phyloP scores from a whole-genome alignment of 345 rosid species.

The Corymbia maculata region DNA sequence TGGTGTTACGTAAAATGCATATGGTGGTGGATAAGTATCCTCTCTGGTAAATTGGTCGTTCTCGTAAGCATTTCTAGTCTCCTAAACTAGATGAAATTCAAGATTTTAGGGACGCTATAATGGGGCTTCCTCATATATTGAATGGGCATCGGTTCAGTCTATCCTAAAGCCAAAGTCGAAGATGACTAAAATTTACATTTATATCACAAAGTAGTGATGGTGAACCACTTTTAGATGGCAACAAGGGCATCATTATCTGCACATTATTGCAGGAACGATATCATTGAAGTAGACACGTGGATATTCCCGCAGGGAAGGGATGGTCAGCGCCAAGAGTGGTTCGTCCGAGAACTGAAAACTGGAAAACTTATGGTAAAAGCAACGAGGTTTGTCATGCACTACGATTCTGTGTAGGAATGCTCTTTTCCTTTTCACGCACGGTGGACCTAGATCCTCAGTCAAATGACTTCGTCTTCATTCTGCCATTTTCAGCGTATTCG shows the following conservation, averaged over 20 bases:
- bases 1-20: conserved; percentile 89
- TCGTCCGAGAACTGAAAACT: conserved; percentile 21
- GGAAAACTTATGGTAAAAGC: conserved; percentile 30
- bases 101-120: neutral
- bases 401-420: neutral
- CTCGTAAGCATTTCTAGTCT: neutral
- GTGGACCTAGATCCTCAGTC: neutral
- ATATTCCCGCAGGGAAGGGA: conserved; percentile 24
- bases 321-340: conserved; percentile 37
- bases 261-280: conserved; percentile 24
- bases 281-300: conserved; percentile 35
- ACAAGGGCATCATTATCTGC: neutral
- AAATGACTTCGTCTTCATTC: neutral
- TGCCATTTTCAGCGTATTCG: conserved; percentile 64
- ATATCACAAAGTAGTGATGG: too few species aligned
- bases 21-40: conserved; percentile 83
- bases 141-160: too few species aligned
- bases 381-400: conserved; percentile 12
- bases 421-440: neutral
- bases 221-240: neutral
- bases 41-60: conserved; percentile 49
- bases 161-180: too few species aligned
- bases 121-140: too few species aligned
- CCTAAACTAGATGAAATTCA: neutral
- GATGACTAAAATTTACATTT: too few species aligned